Evolutionary conservation across 495 filamentous ascomycete genomes (phyloP).

Genomic region (Pyrenula aspistea): DNA sequence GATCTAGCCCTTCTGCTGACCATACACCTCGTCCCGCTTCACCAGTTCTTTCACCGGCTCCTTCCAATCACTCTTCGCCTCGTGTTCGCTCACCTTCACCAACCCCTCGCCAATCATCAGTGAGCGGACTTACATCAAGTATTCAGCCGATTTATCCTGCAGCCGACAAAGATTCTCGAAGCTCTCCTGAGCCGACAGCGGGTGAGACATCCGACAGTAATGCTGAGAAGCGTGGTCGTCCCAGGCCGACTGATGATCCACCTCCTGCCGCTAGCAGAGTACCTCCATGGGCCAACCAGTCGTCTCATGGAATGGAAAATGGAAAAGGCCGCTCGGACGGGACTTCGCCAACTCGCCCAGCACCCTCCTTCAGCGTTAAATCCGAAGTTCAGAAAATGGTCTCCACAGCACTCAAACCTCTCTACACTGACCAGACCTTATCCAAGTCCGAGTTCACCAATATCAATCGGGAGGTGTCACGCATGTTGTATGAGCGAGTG

Average conservation of each 20-base stretch:
- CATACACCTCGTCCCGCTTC: conserved; percentile 52
- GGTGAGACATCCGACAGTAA: not conserved
- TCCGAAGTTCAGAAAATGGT: conserved; percentile 75
- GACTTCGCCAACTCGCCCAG: conserved; percentile 39
- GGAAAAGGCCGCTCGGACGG: conserved; percentile 32
- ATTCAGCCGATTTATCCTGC: conserved; percentile 50
- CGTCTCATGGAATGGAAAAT: conserved; percentile 2
- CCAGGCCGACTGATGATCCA: not conserved
- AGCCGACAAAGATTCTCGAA: conserved; percentile 44
- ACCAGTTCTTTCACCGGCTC: conserved; percentile 58
- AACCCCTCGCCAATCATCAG: conserved; percentile 52
- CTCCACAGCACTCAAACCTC: conserved; percentile 59
- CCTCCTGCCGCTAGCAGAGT: conserved; percentile 16
- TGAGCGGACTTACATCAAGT: conserved; percentile 53
- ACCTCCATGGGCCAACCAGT: conserved; percentile 20
- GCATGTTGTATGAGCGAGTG: conserved; percentile 74
- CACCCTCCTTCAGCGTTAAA: conserved; percentile 60
- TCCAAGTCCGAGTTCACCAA: conserved; percentile 75
- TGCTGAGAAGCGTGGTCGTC: not conserved
- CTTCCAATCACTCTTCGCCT: conserved; percentile 56
- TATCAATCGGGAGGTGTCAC: conserved; percentile 75
- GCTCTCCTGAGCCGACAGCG: conserved; percentile 30
- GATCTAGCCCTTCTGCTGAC: conserved; percentile 28
- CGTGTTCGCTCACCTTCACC: conserved; percentile 61
- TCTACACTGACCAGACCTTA: conserved; percentile 55